Conservation (phyloP, 148 eudicot genomes). For the Vaccinium vitisidaea region DNA sequence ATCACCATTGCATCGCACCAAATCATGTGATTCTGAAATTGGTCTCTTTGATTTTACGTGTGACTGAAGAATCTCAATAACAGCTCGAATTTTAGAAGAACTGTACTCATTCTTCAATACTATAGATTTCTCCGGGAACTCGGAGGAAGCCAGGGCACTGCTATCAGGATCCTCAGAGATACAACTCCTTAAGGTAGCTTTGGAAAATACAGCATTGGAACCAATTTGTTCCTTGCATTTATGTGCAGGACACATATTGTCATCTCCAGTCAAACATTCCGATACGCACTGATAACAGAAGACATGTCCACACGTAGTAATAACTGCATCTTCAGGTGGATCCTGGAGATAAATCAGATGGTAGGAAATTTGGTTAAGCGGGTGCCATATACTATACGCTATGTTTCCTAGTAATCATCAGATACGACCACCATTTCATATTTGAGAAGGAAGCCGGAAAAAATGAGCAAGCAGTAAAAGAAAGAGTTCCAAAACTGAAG, state of each 20-base stretch:
- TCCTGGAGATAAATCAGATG: constrained; percentile 52
- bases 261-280: constrained; percentile 75
- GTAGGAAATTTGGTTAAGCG: constrained; percentile 6
- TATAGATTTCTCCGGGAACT: constrained; percentile 37
- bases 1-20: constrained; percentile 28
- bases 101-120: constrained; percentile 57
- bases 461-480: no score
- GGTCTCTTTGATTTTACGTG: constrained; percentile 42
- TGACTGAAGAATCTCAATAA: constrained; percentile 60
- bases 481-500: not conserved
- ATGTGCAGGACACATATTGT: constrained; percentile 71
- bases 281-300: constrained; percentile 94
- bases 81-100: constrained; percentile 82
- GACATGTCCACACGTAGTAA: constrained; percentile 88
- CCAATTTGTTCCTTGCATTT: constrained; percentile 81
- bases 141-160: constrained; percentile 35
- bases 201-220: constrained; percentile 69
- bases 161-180: constrained; percentile 53
- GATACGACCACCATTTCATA: not conserved
- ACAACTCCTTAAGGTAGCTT: constrained; percentile 67
- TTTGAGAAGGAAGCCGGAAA: not conserved
- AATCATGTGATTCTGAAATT: constrained; percentile 37
- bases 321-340: constrained; percentile 93
- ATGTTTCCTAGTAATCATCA: not conserved
- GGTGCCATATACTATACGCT: not conserved